A percentile compares a stretch with the other conserved stretches of the same genome.
Evolutionary conservation across 495 filamentous ascomycete species (phyloP).

Genomic region (Paragyromitra xinjiangensis): DNA sequence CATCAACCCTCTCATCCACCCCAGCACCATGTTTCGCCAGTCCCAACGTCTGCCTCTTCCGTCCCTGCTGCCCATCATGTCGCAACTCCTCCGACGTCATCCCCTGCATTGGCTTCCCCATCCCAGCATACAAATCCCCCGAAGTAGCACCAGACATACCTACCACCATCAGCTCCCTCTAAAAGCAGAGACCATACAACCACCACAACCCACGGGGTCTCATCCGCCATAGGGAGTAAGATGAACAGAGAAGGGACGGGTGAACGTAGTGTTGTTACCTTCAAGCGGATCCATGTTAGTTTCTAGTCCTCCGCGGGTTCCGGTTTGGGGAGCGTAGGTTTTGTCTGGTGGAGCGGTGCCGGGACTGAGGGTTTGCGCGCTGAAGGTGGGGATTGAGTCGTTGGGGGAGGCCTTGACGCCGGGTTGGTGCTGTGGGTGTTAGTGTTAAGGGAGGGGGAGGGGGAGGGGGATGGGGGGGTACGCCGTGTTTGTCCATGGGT

Average conservation of each 20-base stretch:
- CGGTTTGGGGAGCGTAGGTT: constrained; percentile 68
- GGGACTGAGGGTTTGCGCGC: constrained; percentile 67
- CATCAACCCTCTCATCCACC: constrained; percentile 25
- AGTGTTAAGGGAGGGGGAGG: background rate
- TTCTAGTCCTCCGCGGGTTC: constrained; percentile 61
- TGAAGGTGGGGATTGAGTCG: constrained; percentile 71
- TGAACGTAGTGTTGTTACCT: constrained; percentile 42
- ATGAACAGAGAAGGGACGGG: too few species aligned
- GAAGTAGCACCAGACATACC: constrained; percentile 70
- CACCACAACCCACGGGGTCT: too few species aligned
- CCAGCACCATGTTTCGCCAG: constrained; percentile 58
- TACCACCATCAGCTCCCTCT: background rate
- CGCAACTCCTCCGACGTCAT: constrained; percentile 68
- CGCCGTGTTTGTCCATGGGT: constrained; percentile 66
- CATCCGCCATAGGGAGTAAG: too few species aligned
- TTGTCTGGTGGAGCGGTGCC: constrained; percentile 71
- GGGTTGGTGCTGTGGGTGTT: constrained; percentile 67
- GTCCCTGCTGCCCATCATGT: constrained; percentile 63
- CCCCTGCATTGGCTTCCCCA: constrained; percentile 70
- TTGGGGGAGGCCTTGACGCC: constrained; percentile 68
- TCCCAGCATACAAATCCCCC: constrained; percentile 67
- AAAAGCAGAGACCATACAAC: background rate
- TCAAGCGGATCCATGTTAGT: constrained; percentile 61
- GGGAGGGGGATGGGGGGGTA: constrained; percentile 57
- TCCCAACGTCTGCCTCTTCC: constrained; percentile 66